These are phyloP conservation scores for Sistotremastrum suecicum DNA, from an alignment of 768 basidiomycete species.

Conservation along the genomic window DNA sequence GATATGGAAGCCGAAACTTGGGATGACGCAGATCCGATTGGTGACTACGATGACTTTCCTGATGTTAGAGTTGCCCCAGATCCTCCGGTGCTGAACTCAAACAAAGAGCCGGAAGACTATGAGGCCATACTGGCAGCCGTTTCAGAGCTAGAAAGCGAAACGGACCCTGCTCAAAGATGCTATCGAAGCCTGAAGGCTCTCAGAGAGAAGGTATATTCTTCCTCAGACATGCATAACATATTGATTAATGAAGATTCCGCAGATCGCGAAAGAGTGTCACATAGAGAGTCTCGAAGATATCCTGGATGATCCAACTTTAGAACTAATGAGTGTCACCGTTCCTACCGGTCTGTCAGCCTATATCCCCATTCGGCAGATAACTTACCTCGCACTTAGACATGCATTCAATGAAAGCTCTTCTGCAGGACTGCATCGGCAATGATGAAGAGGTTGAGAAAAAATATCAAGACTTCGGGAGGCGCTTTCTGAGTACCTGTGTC, in stretches of 20 bases:
- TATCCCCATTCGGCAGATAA: not conserved
- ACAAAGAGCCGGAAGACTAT: too few relatives aligned
- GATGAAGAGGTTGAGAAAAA: slow-evolving; percentile 2
- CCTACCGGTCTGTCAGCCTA: slow-evolving; percentile 4
- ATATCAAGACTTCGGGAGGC: slow-evolving; percentile 7
- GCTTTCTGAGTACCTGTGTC: slow-evolving; percentile 5
- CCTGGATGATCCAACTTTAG: slow-evolving; percentile 4
- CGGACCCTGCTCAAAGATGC: slow-evolving; percentile 3
- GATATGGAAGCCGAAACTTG: slow-evolving; percentile 2
- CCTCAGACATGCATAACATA: not conserved
- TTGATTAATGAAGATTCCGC: not conserved
- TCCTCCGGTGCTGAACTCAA: too few relatives aligned
- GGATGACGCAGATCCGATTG: not conserved
- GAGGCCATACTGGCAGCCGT: too few relatives aligned
- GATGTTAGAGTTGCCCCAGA: not conserved
- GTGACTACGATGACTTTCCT: not conserved
- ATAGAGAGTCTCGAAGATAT: slow-evolving; percentile 1
- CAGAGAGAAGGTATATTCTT: slow-evolving; percentile 1
- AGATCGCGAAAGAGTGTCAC: slow-evolving; percentile 3
- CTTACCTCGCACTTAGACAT: slow-evolving; percentile 5
- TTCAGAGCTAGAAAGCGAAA: too few relatives aligned
- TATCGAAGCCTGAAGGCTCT: slow-evolving; percentile 3
- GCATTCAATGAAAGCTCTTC: slow-evolving; percentile 3
- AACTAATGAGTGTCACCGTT: slow-evolving; percentile 4
- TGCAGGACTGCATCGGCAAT: not conserved